Conservation (phyloP, 257 asterid genomes). For the Ligustrum vulgare region DNA sequence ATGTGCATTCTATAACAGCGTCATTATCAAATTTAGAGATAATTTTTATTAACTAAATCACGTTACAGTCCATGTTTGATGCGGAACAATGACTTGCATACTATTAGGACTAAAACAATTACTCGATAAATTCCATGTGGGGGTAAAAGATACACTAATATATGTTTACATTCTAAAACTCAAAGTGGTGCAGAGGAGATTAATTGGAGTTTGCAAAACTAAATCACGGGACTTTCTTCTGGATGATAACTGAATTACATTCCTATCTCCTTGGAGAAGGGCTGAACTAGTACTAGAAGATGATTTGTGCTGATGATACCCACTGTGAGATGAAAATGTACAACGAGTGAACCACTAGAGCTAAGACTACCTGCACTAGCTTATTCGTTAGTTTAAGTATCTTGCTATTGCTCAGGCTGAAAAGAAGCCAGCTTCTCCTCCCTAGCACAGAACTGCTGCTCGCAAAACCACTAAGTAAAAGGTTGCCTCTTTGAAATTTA, state of each 20-base stretch:
- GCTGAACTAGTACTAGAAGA: background rate
- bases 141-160: background rate
- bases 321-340: background rate
- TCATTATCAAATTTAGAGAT: background rate
- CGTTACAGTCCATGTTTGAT: background rate
- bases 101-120: background rate
- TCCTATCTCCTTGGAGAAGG: background rate
- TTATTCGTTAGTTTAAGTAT: background rate
- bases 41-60: background rate
- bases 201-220: background rate
- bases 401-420: background rate
- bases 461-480: background rate
- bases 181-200: background rate
- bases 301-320: background rate
- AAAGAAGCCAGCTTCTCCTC: background rate
- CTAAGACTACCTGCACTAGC: background rate
- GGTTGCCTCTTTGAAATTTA: background rate
- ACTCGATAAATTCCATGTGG: background rate
- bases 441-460: background rate
- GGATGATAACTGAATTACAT: background rate
- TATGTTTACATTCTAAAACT: background rate
- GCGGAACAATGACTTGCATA: background rate
- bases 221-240: background rate
- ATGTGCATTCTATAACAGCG: background rate
- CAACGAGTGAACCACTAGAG: background rate